Conservation (phyloP, 2,329 filamentous ascomycete species). For the Aspergillus sp. region DNA sequence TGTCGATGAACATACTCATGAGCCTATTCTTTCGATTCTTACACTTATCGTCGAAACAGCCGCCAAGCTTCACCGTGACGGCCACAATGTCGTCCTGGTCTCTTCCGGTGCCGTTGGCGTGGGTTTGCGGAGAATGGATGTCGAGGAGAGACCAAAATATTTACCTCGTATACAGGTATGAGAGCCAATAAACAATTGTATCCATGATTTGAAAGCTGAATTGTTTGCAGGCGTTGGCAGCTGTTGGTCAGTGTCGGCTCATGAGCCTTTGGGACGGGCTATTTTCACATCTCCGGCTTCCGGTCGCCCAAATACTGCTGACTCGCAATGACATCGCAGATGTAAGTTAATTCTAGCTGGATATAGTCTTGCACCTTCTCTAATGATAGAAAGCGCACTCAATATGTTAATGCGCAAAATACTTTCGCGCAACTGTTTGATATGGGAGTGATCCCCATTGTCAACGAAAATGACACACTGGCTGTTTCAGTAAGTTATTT, state of each 20-base stretch:
- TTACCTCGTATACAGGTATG: slow-evolving; percentile 78
- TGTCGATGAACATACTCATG: slow-evolving; percentile 91
- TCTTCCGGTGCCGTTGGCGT: slow-evolving; percentile 97
- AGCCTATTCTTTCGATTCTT: slow-evolving; percentile 86
- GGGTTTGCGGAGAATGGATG: slow-evolving; percentile 84
- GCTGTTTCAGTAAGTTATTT: slow-evolving; percentile 67
- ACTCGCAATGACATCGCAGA: slow-evolving; percentile 96
- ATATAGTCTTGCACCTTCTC: slow-evolving; percentile 7
- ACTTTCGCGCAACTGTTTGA: slow-evolving; percentile 86
- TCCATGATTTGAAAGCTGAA: neutral
- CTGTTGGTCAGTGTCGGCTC: slow-evolving; percentile 91
- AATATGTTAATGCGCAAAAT: slow-evolving; percentile 96
- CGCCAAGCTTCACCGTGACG: slow-evolving; percentile 81
- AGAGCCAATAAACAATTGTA: slow-evolving; percentile 5
- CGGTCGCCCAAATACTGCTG: slow-evolving; percentile 89
- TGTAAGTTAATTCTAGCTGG: slow-evolving; percentile 49
- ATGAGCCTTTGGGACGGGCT: slow-evolving; percentile 95
- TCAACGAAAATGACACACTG: slow-evolving; percentile 97
- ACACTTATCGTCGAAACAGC: slow-evolving; percentile 94
- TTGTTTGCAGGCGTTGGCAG: slow-evolving; percentile 70
- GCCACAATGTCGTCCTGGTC: slow-evolving; percentile 91
- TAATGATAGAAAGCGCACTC: slow-evolving; percentile 62
- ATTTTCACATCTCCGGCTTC: slow-evolving; percentile 83
- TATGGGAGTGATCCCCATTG: slow-evolving; percentile 96
- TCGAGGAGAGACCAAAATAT: slow-evolving; percentile 84